These are phyloP conservation scores for Tulasnella sp. DNA, from an alignment of 768 basidiomycete species.

Conservation along the genomic window DNA sequence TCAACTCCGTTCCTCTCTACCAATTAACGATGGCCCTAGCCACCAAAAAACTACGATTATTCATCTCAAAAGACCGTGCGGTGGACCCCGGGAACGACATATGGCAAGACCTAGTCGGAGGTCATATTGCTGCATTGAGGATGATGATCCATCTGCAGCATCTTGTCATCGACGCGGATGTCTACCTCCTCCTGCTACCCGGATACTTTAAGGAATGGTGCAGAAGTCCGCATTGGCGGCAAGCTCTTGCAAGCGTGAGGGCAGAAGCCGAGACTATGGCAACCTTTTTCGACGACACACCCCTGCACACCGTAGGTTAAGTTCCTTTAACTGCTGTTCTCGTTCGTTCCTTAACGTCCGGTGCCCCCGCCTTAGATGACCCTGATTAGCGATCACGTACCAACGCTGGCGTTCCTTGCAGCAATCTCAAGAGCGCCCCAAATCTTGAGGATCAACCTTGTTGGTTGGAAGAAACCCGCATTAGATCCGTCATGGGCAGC, in stretches of 20 bases:
- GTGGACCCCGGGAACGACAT: constrained; percentile 16
- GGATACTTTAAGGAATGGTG: constrained; percentile 24
- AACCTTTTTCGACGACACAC: constrained; percentile 27
- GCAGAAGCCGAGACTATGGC: constrained; percentile 22
- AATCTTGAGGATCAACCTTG: constrained; percentile 20
- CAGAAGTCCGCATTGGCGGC: constrained; percentile 18
- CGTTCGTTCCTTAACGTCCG: too few relatives aligned
- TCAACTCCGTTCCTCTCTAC: constrained; percentile 19
- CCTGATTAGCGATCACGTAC: constrained; percentile 18
- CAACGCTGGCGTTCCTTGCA: constrained; percentile 26
- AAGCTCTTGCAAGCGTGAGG: constrained; percentile 10
- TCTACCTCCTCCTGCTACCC: constrained; percentile 25
- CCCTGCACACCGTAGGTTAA: constrained; percentile 4
- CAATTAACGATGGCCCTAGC: constrained; percentile 17
- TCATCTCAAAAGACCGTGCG: constrained; percentile 15
- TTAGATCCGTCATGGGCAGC: constrained; percentile 10
- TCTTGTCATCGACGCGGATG: constrained; percentile 23
- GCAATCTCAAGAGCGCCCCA: constrained; percentile 23
- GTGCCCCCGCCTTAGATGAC: constrained; percentile 21
- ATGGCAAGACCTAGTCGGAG: constrained; percentile 25
- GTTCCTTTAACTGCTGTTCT: background rate
- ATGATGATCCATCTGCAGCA: constrained; percentile 25
- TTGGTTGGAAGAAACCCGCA: constrained; percentile 24
- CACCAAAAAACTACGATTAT: constrained; percentile 19
- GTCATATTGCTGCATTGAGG: constrained; percentile 26